These are phyloP conservation scores for Groenewaldozyma auringiensis DNA, from an alignment of 1,139 yeast genomes.

Conservation along the genomic window DNA sequence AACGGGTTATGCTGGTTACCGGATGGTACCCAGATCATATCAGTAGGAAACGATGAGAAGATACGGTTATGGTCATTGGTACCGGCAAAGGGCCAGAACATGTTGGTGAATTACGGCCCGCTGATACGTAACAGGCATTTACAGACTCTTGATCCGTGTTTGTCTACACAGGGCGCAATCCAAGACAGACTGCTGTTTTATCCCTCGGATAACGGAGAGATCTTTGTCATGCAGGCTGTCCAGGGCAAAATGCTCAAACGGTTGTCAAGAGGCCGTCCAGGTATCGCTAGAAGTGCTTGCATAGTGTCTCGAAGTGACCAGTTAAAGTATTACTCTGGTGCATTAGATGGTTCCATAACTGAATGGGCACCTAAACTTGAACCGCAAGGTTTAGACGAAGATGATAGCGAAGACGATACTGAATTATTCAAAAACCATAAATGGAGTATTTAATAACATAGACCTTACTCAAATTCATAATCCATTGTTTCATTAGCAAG, in stretches of 20 bases:
- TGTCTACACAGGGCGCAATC: constrained; percentile 32
- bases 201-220: constrained; percentile 76
- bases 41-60: constrained; percentile 72
- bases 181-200: constrained; percentile 53
- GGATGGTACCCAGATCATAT: constrained; percentile 49
- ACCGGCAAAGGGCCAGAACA: constrained; percentile 43
- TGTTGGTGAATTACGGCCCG: constrained; percentile 71
- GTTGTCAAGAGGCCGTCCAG: constrained; percentile 25
- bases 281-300: constrained; percentile 38
- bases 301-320: constrained; percentile 40
- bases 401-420: constrained; percentile 6
- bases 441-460: too few species aligned
- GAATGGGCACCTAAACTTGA: constrained; percentile 23
- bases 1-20: constrained; percentile 70
- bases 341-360: constrained; percentile 30
- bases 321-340: constrained; percentile 28
- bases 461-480: too few species aligned
- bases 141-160: constrained; percentile 35
- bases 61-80: constrained; percentile 66
- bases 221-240: constrained; percentile 52
- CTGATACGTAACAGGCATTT: constrained; percentile 55
- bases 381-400: neutral
- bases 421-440: constrained; percentile 7
- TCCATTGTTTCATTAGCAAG: too few species aligned
- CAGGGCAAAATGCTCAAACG: constrained; percentile 60